Conservation (phyloP, 164 flowering plant species). For the Stephania japonica region DNA sequence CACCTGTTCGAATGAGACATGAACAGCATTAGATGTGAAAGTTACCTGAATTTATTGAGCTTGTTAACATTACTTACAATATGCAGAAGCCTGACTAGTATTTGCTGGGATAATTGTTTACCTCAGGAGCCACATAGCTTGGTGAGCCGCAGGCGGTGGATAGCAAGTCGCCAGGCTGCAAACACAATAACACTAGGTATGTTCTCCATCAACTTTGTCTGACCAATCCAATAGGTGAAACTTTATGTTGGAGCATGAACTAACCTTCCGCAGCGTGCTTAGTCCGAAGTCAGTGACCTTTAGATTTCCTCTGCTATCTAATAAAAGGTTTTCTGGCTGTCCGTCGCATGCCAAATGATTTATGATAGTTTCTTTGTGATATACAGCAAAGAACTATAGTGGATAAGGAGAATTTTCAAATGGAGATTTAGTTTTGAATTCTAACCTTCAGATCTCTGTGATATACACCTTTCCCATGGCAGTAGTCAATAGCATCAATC, state of each 20-base stretch:
- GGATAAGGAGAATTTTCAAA: neutral
- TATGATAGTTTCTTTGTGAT: neutral
- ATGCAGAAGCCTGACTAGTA: neutral
- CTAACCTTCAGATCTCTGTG: conserved; percentile 88
- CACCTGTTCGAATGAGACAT: conserved; percentile 32
- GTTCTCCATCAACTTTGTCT: neutral
- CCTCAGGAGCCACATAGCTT: conserved; percentile 82
- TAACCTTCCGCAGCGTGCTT: conserved; percentile 56
- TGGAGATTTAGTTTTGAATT: neutral
- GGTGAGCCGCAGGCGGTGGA: conserved; percentile 76
- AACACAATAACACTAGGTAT: conserved; percentile 1
- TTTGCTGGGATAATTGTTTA: conserved; percentile 14
- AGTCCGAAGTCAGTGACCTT: conserved; percentile 87
- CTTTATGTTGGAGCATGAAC: neutral
- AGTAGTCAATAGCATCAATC: conserved; percentile 78
- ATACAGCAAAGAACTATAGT: neutral
- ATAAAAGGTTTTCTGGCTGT: conserved; percentile 84
- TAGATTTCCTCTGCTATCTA: conserved; percentile 63
- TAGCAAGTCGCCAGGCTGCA: conserved; percentile 54
- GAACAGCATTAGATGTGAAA: conserved; percentile 9
- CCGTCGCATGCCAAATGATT: neutral
- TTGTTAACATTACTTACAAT: neutral
- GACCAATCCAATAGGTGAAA: neutral
- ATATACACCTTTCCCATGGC: conserved; percentile 78
- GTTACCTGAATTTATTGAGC: neutral